Base-by-base conservation (phyloP, 2,329 filamentous ascomycete genomes). In the Ophiostoma australiae region DNA sequence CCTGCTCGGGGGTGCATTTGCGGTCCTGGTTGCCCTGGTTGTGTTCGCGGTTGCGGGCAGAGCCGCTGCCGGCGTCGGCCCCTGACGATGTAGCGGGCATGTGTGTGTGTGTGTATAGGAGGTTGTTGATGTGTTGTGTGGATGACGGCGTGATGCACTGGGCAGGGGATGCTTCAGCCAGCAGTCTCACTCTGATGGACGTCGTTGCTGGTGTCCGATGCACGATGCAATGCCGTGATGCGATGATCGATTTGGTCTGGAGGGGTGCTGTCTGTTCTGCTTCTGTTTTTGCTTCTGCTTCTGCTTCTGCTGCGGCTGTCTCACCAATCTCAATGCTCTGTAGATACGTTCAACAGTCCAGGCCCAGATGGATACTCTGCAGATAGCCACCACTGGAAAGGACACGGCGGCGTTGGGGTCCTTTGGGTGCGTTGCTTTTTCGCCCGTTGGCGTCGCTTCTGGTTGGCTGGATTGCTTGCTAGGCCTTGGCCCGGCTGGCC, bases 1-100 rank as follows among this genome's bases (percentile, higher is more conserved):
- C 95, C 79, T 99, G 95, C 76, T 97, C 94, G 39, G 87, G 84
- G 1, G 95, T 99, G 81, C 89, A 97, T 78, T 91, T 86, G 76
- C 92, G 89, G 72, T 88, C 88, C 75, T 90, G 87, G 80, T 90
- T 91, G 75, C 91, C 91, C 79, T 93, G 91, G 79, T 92, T 90
- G 81, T 93, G 91, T 72, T 89, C 85, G 76, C 89, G 88, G 76
- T 80, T 80, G 71, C 84, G 84, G 68, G 80, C 77, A 67, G 80
- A 77, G 72, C 75, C 76, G 72, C 78, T 80, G 74, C 74, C 73
- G 76, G 84, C 79, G 77, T 86, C 84, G 76, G 84, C 82, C 78
- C 86, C 86, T 71, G 86, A 86, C 74, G 85, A 79, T 72, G 81
- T 83, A 78, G 85, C 85, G 80, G 82, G 41, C 33, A 65, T 63